Conservation (phyloP, 352 stramenopile genomes). For the Phytophthora pluvialis region DNA sequence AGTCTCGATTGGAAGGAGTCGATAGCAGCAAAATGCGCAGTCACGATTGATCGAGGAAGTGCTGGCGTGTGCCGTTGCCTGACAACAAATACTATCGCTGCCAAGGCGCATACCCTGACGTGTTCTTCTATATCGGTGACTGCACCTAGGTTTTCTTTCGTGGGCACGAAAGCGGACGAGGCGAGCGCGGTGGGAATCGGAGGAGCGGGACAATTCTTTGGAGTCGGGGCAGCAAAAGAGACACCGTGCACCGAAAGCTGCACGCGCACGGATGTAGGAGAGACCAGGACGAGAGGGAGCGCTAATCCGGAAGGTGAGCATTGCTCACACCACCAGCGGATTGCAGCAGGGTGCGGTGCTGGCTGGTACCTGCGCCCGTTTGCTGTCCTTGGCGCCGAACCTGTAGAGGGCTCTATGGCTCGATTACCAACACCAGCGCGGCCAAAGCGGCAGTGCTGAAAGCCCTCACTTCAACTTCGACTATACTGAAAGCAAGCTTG, state of each 20-base stretch:
- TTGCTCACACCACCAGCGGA: background rate
- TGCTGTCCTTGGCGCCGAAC: background rate
- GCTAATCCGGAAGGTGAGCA: conserved; percentile 7
- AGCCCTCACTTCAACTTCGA: conserved; percentile 10
- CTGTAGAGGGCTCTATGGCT: background rate
- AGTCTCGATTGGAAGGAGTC: background rate
- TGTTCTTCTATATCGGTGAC: conserved; percentile 7
- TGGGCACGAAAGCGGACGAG: conserved; percentile 12
- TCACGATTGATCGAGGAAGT: background rate
- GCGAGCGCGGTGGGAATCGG: background rate
- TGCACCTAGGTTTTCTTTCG: conserved; percentile 8
- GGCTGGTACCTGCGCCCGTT: background rate
- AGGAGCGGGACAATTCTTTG: conserved; percentile 4
- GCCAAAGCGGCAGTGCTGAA: background rate
- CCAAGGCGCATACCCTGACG: background rate
- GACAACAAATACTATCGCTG: background rate
- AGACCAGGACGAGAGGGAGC: conserved; percentile 12
- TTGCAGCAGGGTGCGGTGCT: background rate
- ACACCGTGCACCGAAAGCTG: conserved; percentile 3
- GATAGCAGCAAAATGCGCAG: background rate
- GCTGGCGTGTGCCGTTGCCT: background rate
- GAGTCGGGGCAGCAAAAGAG: conserved; percentile 19
- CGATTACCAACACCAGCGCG: background rate
- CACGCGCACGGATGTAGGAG: background rate
- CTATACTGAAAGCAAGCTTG: conserved; percentile 4